Evolutionary conservation across 208 protist species (phyloP), one percentile per base, ranked within the genome.

Genomic region (Acanthamoeba royreba): DNA sequence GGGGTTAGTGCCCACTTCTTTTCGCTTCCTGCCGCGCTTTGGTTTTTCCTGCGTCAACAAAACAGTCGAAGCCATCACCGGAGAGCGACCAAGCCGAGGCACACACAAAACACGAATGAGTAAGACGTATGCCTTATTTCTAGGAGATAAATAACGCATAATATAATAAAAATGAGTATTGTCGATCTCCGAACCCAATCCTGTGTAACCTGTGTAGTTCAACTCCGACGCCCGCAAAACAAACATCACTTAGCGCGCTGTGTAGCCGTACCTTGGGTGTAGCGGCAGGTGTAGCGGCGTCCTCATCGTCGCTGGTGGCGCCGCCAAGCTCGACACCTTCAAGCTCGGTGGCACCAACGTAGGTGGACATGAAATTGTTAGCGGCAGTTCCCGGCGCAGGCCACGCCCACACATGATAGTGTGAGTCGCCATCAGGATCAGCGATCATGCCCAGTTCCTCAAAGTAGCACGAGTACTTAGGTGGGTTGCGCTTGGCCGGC

Each of bases 391-490:
- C 38, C 33, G 28, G 4, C 7, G 79, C 43, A 17, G 79, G 79
- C 43, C 43, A 88, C 33, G 79, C 79, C 79, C 79, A 88, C 45
- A 88, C 79, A 38, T 88, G 79, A 46, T 88, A 88, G 49, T 88
- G 79, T 17, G 47, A 63, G 79, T 88, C 79, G 33, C 58, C 58
- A 46, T 88, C 79, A 4, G 79, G 79, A n/a, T 88, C 79, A 19
- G 47, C 25, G 7, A 88, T 38, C 79, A 88, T 88, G 40, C 79
- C 79, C 15, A 88, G 49, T 38, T 88, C 79, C 79, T 88, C 79
- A 31, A 88, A 88, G 43, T 40, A 61, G 79, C 79, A 88, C 28
- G 79, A 52, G 33, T 88, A 88, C 31, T 88, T 88, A n/a, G 43
- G 47, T 22, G 79, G 79, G 43, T 61, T 52, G 43, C 79, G 43